These are phyloP conservation scores for Venturia nashicola DNA, from an alignment of 2,329 filamentous ascomycete genomes.

Conservation along the genomic window DNA sequence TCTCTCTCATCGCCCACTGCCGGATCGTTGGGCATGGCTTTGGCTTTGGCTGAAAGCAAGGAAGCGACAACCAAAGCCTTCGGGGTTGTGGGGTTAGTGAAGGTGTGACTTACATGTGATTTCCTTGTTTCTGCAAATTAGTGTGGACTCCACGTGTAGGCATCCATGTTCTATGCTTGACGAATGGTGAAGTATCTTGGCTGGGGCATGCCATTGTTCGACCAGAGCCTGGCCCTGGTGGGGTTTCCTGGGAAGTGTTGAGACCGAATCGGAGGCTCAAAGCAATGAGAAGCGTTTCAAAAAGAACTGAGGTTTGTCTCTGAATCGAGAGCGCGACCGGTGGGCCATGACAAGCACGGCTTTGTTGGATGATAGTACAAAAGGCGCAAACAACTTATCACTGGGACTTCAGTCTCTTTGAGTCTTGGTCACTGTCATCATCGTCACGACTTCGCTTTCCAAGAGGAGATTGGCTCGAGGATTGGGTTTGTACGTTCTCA, in stretches of 20 bases:
- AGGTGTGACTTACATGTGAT: neutral
- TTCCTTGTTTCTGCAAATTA: neutral
- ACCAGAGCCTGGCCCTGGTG: neutral
- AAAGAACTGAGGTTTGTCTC: neutral
- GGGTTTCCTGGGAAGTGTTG: neutral
- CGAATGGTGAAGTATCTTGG: neutral
- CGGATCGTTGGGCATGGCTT: neutral
- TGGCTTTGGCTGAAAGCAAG: neutral
- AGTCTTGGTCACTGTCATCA: conserved; percentile 10
- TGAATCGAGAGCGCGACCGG: neutral
- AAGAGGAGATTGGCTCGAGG: conserved; percentile 9
- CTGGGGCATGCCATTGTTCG: neutral
- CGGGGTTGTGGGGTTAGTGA: neutral
- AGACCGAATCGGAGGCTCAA: neutral
- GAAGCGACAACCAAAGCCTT: neutral
- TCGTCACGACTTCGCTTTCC: conserved; percentile 12
- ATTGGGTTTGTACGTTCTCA: neutral
- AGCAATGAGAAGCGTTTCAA: neutral
- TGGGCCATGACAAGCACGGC: neutral
- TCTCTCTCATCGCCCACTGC: neutral
- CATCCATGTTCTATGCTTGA: neutral
- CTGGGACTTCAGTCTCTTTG: conserved; percentile 5
- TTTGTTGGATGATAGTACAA: neutral
- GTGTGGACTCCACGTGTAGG: neutral
- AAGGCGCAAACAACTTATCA: neutral